Evolutionary conservation across 2,329 filamentous ascomycete species (phyloP), one percentile per base, ranked within the genome.

Genomic region (Fusarium acutatum): DNA sequence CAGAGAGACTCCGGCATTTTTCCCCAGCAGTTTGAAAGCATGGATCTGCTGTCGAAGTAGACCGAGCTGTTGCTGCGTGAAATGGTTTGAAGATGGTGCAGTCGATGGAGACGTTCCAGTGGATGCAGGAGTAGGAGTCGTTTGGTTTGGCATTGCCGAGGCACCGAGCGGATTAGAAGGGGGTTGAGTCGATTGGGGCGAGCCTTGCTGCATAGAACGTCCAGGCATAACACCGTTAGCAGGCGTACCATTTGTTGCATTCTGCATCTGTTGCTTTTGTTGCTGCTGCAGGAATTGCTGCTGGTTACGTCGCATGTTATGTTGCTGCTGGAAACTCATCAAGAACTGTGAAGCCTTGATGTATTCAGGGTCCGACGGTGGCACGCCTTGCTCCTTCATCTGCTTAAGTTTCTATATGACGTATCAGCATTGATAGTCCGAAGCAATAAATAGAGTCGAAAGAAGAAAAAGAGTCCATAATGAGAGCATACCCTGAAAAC

Each of bases 21-120:
- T 97, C 10, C 94, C 92, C 8, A 99, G 87, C 74, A 95, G 88
- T 83, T 97, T 97, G 84, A 98, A 98, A 0, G 96, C 95, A 76
- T 92, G 88, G 57, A 98, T 97, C 81, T 99, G 96, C 74, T 93
- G 92, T 68, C 94, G 89, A 15, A 99, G 85, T 47, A 94, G 90
- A 30, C 88, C 87, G 50, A 97, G 85, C 81, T 99, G 96, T 64
- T 96, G 93, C 30, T 89, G 88, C 18, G 91, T 92, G 80, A 97
- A 95, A 69, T 91, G 91, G 57, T 88, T 87, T 28, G 82, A 83
- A n/a, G 83, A 75, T 56, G 76, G 69, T 58, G 76, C 68, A n/a
- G 75, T 73, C 69, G 78, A 74, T 52, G 81, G 53, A 69, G 80
- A 71, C 58, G 76, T 63, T 63, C 81, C 81, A n/a, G 79, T 80